Evolutionary conservation across 2,329 filamentous ascomycete genomes (phyloP), one percentile per base, ranked within the genome.

Genomic region (Exophiala alcalophila): DNA sequence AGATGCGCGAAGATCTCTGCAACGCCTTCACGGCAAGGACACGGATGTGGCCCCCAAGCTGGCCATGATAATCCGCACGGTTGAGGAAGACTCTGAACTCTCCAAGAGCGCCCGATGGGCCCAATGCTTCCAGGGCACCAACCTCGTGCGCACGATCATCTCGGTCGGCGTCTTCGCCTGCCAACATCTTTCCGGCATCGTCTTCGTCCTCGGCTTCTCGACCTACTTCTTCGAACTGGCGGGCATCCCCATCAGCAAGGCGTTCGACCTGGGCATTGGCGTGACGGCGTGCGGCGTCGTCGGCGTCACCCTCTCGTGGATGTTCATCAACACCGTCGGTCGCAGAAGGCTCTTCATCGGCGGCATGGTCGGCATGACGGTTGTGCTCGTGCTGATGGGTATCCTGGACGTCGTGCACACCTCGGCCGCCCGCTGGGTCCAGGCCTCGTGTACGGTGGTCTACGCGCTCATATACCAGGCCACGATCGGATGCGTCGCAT

Each of bases 201-300:
- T 65, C 59, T 65, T 71, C 38, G 64, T 70, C 5, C 52, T 64
- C 19, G 66, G 66, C 20, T 71, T 68, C 52, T 62, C 63, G 4
- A 70, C 65, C 3, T 73, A 73, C 55, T 73, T 73, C 61, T 72
- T 73, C 58, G 57, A 70, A 34, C 64, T 55, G 21, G 55, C 57
- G 11, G 58, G 58, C 16, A 51, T 67, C 21, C 44, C 53, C n/a
- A 52, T 55, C n/a, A 57, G 57, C 11, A 44, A 64, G 27, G 61
- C 65, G 1, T 69, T 68, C 41, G 55, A 62, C n/a, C 58, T 66
- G 14, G 64, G 63, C 4, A 62, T 68, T 7, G 63, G 63, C 8
- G 61, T 65, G 19, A 64, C 61, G 4, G 62, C 59, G 2, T 61
- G 61, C 29, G 65, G 65, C 14, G 59, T 70, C 4, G 49, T 64